Conservation (phyloP, 2,329 filamentous ascomycete genomes). For the Diaporthe destruens region DNA sequence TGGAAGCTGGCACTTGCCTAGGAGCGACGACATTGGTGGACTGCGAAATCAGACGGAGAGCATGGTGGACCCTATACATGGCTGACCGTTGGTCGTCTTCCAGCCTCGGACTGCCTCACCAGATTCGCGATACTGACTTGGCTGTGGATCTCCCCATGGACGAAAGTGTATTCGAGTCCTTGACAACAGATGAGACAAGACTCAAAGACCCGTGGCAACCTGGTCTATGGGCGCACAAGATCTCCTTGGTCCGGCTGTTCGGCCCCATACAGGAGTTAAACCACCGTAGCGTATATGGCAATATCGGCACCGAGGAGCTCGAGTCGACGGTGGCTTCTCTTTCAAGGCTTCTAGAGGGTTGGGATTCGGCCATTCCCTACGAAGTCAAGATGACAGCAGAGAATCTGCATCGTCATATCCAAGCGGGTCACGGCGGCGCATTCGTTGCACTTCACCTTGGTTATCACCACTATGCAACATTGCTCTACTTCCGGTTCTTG, state of each 20-base stretch:
- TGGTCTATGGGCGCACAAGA: conserved; percentile 9
- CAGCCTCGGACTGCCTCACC: not conserved
- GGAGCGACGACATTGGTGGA: not conserved
- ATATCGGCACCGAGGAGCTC: not conserved
- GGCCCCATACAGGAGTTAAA: conserved; percentile 2
- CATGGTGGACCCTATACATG: conserved; percentile 24
- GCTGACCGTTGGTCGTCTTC: conserved; percentile 16
- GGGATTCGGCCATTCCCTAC: not conserved
- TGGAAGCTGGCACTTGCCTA: not conserved
- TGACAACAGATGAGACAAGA: not conserved
- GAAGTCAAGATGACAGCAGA: conserved; percentile 2
- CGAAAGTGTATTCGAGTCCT: conserved; percentile 4
- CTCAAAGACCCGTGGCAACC: conserved; percentile 5
- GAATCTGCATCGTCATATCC: not conserved
- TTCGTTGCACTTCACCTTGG: conserved; percentile 14
- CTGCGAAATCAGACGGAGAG: not conserved
- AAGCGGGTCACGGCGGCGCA: conserved; percentile 8
- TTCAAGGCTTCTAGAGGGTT: not conserved
- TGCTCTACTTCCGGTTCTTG: conserved; percentile 10
- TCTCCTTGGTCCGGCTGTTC: not conserved
- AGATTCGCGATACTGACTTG: conserved; percentile 4
- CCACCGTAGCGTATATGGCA: conserved; percentile 18
- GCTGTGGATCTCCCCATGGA: conserved; percentile 21
- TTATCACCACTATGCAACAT: conserved; percentile 5
- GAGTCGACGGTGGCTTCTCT: conserved; percentile 4